Evolutionary conservation across 2,329 filamentous ascomycete genomes (phyloP), one percentile per base, ranked within the genome.

Genomic region (Penicillium aurantiogriseum): DNA sequence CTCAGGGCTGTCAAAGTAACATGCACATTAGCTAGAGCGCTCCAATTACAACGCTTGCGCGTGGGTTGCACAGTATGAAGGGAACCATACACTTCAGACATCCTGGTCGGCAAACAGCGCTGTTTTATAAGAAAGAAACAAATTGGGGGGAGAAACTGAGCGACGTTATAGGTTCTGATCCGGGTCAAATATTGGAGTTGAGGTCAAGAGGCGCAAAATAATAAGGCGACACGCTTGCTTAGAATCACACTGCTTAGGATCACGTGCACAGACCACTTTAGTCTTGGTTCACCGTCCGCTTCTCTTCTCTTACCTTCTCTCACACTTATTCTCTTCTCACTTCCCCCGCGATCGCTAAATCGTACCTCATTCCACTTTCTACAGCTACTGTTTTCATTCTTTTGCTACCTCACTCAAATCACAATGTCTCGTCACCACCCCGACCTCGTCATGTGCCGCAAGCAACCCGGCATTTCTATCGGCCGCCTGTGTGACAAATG

Each of bases 391-490:
- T 11, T 42, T 38, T 45, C 6, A 29, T 35, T 29, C 33, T 31
- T 19, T 21, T 33, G 38, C 55, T 52, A 44, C 46, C 21, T 42
- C 43, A 29, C 29, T 23, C 19, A 29, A 50, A 25, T 60, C 71
- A 82, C 36, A 73, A 95, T 95, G 91, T 96, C 91, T 73, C 91
- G 91, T 80, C 91, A 96, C 84, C 91, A 97, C 77, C 92, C 92
- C 77, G 94, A 99, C 82, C 88, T 99, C 67, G 94, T 99, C 70
- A 97, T 97, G 93, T 99, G 94, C 85, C 92, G 93, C 81, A 99
- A 99, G 81, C 93, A 96, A 77, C 83, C 93, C 60, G 94, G 94
- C 79, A 97, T 97, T 75, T 90, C 92, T 71, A 96, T 99, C 84
- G 94, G 94, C 74, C 92, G 94, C 56, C 90, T 99, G 74, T 99